Base-by-base conservation (phyloP, 2,329 filamentous ascomycete species). In the Fusarium verrucosum region DNA sequence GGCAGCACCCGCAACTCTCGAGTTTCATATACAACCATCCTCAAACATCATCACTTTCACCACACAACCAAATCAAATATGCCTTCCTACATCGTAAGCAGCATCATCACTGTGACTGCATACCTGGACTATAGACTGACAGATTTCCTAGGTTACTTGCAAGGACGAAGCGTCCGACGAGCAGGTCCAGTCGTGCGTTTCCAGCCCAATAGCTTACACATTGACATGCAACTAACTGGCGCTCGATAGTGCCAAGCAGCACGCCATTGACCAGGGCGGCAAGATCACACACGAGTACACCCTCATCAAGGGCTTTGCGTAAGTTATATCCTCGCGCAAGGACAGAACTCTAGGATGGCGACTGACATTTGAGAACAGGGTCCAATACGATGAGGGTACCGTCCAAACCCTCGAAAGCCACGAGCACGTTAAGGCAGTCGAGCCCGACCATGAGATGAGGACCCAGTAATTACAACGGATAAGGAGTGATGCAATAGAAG, bases 261-360 rank as follows among this genome's bases (percentile, higher is more conserved):
- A 89, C 58, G 91, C 89, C 70, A 80, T 76, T 59, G 85, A 89
- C 37, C 87, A 94, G 75, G 94, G 94, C 74, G 94, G 93, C 75
- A 87, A 87, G 78, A 95, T 98, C 80, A 87, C 81, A 52, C 88
- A 95, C 71, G 91, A 95, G 77, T 97, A 92, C 83, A 89, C 81
- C 61, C 80, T 97, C 71, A 93, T 97, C 85, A 96, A 94, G 82
- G 94, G 90, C 57, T 97, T 97, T 82, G 89, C 91, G 94, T 97
- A 87, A 70, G 91, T 83, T 36, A 26, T 4, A 23, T 40, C 42
- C 16, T 30, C 41, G 13, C 25, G 17, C 14, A 16, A 13, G 17
- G 20, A 16, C 11, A 13, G 8, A 40, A 28, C 20, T 25, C 13
- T 7, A 30, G 16, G 19, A n/a, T 35, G 25, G 59, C 17, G 20